phyloP scores from a whole-genome alignment of 768 basidiomycete genomes.

The Trametes cingulata region DNA sequence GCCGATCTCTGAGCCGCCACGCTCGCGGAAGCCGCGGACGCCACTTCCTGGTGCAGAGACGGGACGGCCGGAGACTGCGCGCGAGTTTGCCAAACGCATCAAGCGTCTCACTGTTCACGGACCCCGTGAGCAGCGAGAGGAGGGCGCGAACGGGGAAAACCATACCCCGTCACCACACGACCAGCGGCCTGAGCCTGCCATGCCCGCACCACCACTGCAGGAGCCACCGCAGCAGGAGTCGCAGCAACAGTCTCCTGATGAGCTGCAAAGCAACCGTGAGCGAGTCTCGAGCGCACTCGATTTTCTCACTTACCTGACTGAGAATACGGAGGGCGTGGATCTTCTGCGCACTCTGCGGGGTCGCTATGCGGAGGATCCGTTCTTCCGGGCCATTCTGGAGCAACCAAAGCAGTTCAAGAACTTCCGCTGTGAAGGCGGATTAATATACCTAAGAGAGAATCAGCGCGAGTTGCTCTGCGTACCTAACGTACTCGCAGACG shows the following conservation, averaged over 20 bases:
- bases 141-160: neutral
- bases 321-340: neutral
- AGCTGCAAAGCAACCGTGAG: too few species aligned
- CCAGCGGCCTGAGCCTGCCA: too few species aligned
- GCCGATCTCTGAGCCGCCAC: too few species aligned
- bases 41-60: neutral
- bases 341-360: conserved; percentile 19
- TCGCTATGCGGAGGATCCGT: conserved; percentile 31
- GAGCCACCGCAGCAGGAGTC: too few species aligned
- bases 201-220: too few species aligned
- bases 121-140: conserved; percentile 8
- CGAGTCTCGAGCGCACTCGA: too few species aligned
- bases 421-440: conserved; percentile 28
- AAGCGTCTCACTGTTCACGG: conserved; percentile 11
- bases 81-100: conserved; percentile 11
- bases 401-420: conserved; percentile 31
- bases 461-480: neutral
- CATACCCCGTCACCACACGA: too few species aligned
- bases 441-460: conserved; percentile 20
- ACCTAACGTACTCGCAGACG: conserved; percentile 28
- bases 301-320: neutral
- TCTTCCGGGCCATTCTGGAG: conserved; percentile 31
- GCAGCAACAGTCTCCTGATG: too few species aligned
- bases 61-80: conserved; percentile 6
- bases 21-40: neutral